These are phyloP conservation scores for Blastosporella zonata DNA, from an alignment of 1,284 basidiomycete species.

Conservation along the genomic window DNA sequence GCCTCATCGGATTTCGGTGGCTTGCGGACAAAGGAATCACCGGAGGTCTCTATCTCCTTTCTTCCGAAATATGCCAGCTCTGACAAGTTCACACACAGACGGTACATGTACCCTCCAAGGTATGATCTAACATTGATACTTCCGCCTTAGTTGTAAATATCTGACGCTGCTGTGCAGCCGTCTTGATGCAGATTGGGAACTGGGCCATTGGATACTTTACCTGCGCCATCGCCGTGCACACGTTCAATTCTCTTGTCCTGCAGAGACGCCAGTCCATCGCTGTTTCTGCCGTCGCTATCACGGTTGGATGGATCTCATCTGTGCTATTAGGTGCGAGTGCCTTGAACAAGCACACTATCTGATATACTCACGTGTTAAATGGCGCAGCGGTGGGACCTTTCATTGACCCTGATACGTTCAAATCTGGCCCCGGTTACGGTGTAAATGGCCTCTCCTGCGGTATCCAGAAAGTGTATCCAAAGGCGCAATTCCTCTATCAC, in stretches of 20 bases:
- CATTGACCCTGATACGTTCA: conserved; percentile 25
- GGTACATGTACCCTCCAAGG: conserved; percentile 57
- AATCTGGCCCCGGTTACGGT: conserved; percentile 46
- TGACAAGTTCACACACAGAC: conserved; percentile 30
- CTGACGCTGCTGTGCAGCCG: conserved; percentile 31
- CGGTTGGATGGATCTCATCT: conserved; percentile 54
- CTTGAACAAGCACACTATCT: not conserved
- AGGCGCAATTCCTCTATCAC: conserved; percentile 48
- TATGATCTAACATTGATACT: conserved; percentile 23
- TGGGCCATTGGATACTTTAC: conserved; percentile 64
- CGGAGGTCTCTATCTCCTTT: conserved; percentile 39
- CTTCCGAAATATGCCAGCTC: conserved; percentile 4
- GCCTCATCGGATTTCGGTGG: conserved; percentile 51
- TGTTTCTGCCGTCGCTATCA: conserved; percentile 41
- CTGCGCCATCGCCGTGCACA: conserved; percentile 61
- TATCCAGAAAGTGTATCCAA: conserved; percentile 40
- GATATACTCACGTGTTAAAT: not conserved
- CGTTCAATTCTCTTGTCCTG: conserved; percentile 62
- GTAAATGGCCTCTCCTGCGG: conserved; percentile 50
- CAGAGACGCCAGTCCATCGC: conserved; percentile 48
- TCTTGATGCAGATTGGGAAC: conserved; percentile 60
- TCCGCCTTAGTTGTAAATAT: not conserved
- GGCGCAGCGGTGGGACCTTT: conserved; percentile 43
- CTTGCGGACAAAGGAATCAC: conserved; percentile 40
- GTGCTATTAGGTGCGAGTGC: conserved; percentile 41